Base-by-base conservation (phyloP, 306 rosid species). In the Quercus mongolica region DNA sequence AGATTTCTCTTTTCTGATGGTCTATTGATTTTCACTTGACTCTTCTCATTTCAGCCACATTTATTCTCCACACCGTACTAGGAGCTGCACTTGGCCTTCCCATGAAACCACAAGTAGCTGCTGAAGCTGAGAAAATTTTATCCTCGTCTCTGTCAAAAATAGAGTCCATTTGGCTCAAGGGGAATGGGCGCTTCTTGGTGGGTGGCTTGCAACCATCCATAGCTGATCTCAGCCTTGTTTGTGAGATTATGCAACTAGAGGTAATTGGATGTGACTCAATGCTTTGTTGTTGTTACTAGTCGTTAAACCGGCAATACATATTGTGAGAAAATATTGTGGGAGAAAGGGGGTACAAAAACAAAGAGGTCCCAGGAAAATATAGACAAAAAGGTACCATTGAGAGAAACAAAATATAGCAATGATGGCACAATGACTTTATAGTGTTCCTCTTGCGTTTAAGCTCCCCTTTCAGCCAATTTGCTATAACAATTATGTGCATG, bases 241-340 rank as follows among this genome's bases (percentile, higher is more conserved):
- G 98, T 5, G 97, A 94, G 84, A 84, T 90, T 63, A 92, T 77
- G 96, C 93, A 94, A 79, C 88, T 94, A 55, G 92, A 92, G 97
- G 98, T 94, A 92, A 79, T 71, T 57, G 57, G 44, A 35, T 28
- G 70, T 61, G 71, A 80, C 63, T 28, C 33, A 20, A 19, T 23
- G 38, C 38, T 78, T 30, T 14, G 17, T 18, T 19, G 57, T 15
- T 68, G 56, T 72, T 63, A 11, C 62, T 59, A 25, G 8, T 56
- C 4, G 6, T 12, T 63, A 25, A 28, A 51, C 52, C 6, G 17
- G 26, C 51, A 7, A 35, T 35, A 67, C 7, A 18, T 33, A 10
- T 23, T 3, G 49, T 31, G 15, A 18, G 19, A n/a, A 17, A 6
- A 67, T 35, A 67, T 35, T 67, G 14, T 35, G 52, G 25, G 52